A percentile compares a stretch with the other conserved stretches of the same genome.
Evolutionary conservation across 2,329 filamentous ascomycete genomes (phyloP).

Genomic region (Fusarium sulawesiense): DNA sequence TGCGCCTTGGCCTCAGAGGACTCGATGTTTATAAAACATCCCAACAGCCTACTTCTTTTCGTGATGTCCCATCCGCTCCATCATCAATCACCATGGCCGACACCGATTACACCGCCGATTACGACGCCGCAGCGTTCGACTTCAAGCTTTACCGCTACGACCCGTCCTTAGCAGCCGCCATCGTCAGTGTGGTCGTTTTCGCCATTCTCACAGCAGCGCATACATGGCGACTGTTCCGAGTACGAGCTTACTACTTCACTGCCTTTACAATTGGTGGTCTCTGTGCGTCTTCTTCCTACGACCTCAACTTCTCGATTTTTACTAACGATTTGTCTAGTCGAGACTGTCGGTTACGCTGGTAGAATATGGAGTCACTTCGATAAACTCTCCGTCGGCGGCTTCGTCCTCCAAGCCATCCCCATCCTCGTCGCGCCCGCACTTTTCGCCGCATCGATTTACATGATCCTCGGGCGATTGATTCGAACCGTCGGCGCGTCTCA

Average conservation of each 20-base stretch:
- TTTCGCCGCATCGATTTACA: slow-evolving; percentile 21
- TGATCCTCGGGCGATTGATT: slow-evolving; percentile 20
- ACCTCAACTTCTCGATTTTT: accelerated
- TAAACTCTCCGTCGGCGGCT: neutral
- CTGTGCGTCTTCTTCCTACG: accelerated
- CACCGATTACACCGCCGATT: no score
- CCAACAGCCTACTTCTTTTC: no score
- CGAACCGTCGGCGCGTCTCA: slow-evolving; percentile 11
- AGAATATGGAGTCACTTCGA: slow-evolving; percentile 24
- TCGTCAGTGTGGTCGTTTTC: slow-evolving; percentile 1
- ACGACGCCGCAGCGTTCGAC: neutral
- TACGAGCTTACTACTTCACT: slow-evolving; percentile 10
- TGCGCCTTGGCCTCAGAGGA: accelerated
- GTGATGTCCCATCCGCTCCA: no score
- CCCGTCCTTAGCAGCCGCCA: slow-evolving; percentile 2
- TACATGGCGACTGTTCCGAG: neutral
- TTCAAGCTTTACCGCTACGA: slow-evolving; percentile 19
- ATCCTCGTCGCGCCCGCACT: slow-evolving; percentile 19
- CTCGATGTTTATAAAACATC: neutral
- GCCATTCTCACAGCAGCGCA: neutral
- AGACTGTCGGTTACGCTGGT: slow-evolving; percentile 11
- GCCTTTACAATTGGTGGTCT: slow-evolving; percentile 5
- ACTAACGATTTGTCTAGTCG: neutral
- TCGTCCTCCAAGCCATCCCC: slow-evolving; percentile 12
- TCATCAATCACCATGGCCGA: neutral